Evolutionary conservation across 768 basidiomycete genomes (phyloP), one percentile per base, ranked within the genome.

Genomic region (Filobasidium floriforme): DNA sequence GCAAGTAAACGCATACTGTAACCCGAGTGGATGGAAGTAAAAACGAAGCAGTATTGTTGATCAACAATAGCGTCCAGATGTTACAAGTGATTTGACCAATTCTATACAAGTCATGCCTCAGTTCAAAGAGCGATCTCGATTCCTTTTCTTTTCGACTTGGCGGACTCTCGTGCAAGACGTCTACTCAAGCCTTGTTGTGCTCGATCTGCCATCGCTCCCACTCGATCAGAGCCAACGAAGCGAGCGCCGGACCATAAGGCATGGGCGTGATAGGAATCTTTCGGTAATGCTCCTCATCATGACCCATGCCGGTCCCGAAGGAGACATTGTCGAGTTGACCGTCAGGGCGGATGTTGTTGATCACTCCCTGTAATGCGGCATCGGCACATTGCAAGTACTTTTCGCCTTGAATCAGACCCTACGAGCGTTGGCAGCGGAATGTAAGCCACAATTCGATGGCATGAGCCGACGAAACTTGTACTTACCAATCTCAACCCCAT

Each of bases 211-310:
- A 46, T 51, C 73, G 66, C 68, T 73, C 69, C 73, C 73, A 81
- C 70, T 84, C 83, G 18, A 82, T 83, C 68, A 84, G 73, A 18
- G 83, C 83, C 41, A 83, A 72, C 65, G 83, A 75, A 22, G 82
- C 83, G 66, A 84, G 74, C 65, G 82, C 83, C 70, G 84, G 83
- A 15, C 84, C 84, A 69, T 84, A 85, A 14, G 84, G 84, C 84
- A 85, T 84, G 60, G 82, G 81, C 26, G 84, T 85, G 71, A 84
- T 76, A n/a, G 81, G 80, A 52, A 85, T 80, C 54, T 80, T 76
- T 70, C 81, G 82, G 73, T 84, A 85, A 63, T 79, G 81, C 59
- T 84, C 81, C 32, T 81, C 69, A 63, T 82, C 73, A 57, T 80
- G 73, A 59, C 84, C 84, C 46, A 85, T 83, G 3, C 82, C 83